phyloP scores from a whole-genome alignment of 129 eudicot species.

The Ambrosia artemisiifolia region DNA sequence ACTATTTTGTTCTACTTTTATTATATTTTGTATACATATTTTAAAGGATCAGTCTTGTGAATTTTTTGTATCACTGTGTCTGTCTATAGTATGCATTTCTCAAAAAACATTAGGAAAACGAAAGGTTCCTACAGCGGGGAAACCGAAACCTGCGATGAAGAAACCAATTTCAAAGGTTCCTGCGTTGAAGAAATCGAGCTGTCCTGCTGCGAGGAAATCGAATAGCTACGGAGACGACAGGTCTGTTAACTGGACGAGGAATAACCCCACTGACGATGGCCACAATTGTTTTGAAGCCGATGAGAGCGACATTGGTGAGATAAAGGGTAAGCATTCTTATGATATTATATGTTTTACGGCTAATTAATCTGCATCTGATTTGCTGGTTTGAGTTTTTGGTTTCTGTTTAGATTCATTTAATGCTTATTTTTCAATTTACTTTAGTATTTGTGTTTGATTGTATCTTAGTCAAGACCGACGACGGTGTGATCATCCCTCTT shows the following conservation, averaged over 20 bases:
- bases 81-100: no score
- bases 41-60: no score
- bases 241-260: slow-evolving; percentile 41
- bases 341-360: neutral
- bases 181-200: no score
- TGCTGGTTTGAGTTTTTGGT: no score
- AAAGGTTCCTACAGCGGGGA: neutral
- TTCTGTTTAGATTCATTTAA: no score
- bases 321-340: neutral
- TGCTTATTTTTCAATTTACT: neutral
- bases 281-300: slow-evolving; percentile 19
- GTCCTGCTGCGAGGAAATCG: slow-evolving; percentile 35
- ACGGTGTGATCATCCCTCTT: neutral
- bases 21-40: no score
- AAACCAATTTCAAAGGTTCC: no score
- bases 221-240: slow-evolving; percentile 43
- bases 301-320: slow-evolving; percentile 13
- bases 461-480: neutral
- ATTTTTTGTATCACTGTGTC: no score
- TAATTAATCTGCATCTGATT: neutral
- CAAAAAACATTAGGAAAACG: no score
- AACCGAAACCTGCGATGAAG: no score
- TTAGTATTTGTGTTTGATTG: no score
- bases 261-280: slow-evolving; percentile 32
- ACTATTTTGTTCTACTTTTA: no score